Evolutionary conservation across 768 basidiomycete species (phyloP), one percentile per base, ranked within the genome.

Genomic region (Epithele typhae): DNA sequence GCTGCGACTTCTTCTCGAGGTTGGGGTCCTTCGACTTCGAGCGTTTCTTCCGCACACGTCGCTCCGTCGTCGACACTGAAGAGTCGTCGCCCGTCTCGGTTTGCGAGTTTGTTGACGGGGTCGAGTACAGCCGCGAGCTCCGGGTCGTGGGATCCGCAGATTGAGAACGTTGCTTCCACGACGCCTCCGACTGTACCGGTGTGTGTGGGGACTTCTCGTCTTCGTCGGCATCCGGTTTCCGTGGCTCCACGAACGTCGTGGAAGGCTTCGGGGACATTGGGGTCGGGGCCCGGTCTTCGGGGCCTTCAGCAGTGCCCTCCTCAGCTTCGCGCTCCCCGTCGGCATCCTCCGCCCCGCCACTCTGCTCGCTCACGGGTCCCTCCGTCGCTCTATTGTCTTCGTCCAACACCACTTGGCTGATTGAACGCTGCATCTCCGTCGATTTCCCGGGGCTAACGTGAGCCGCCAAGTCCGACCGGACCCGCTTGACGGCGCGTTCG

Each of bases 401-500:
- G 27, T 53, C 51, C 18, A 46, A 22, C 10, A 60, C 60, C 1
- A 67, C 58, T 51, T 68, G 65, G 51, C 65, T 66, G 55, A 61
- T 46, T 2, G 67, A 56, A 30, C 69, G 41, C 40, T 45, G 51
- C 23, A 59, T 59, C 54, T 70, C 61, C 17, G 40, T 38, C 22
- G 53, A 45, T 47, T 43, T 51, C 11, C 51, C 43, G 15, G 70
- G 65, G 36, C 77, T 68, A 44, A 74, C 65, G 59, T 92, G 89
- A 10, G 82, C 82, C 9, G 86, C 88, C 18, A 91, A 70, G 68
- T 94, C 92, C 37, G 87, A 90, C 45, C 89, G 73, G 17, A 90
- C 87, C 23, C 88, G 81, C 69, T 92, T 91, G 67, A 93, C 87
- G 4, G 91, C 86, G 53, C 89, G 76, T 69, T 93, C 90, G 33